phyloP scores from a whole-genome alignment of 371 early-diverging fungal genomes.

The Lichtheimia ornata region DNA sequence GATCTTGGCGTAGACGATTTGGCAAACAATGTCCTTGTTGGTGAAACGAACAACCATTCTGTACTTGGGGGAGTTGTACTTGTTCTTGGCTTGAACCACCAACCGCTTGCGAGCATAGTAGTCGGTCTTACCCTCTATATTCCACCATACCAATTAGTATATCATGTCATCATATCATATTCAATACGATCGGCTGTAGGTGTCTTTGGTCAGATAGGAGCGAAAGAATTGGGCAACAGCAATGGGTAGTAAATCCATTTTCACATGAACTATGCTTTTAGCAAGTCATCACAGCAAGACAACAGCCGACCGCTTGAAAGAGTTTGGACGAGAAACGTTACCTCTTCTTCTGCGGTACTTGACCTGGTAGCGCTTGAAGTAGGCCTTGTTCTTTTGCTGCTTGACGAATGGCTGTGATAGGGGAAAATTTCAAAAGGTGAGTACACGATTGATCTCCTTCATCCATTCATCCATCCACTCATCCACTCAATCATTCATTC shows the following conservation, averaged over 20 bases:
- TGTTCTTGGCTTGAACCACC: constrained; percentile 98
- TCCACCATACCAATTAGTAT: neutral
- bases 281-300: constrained; percentile 16
- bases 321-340: constrained; percentile 41
- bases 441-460: neutral
- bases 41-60: constrained; percentile 99
- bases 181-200: no score
- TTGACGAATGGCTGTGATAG: constrained; percentile 42
- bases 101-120: constrained; percentile 99
- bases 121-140: constrained; percentile 99
- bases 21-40: constrained; percentile 97
- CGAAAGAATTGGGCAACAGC: constrained; percentile 74
- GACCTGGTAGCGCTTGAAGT: constrained; percentile 99
- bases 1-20: constrained; percentile 98
- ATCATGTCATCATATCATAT: neutral
- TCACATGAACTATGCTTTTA: constrained; percentile 81
- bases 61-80: constrained; percentile 99
- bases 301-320: neutral
- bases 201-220: constrained; percentile 78
- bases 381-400: constrained; percentile 67
- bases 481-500: constrained; percentile 12
- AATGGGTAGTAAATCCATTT: constrained; percentile 23
- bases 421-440: neutral
- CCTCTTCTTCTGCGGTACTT: constrained; percentile 98
- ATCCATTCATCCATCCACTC: constrained; percentile 8